These are phyloP conservation scores for Mycena capillaripes DNA, from an alignment of 768 basidiomycete genomes.

Conservation along the genomic window DNA sequence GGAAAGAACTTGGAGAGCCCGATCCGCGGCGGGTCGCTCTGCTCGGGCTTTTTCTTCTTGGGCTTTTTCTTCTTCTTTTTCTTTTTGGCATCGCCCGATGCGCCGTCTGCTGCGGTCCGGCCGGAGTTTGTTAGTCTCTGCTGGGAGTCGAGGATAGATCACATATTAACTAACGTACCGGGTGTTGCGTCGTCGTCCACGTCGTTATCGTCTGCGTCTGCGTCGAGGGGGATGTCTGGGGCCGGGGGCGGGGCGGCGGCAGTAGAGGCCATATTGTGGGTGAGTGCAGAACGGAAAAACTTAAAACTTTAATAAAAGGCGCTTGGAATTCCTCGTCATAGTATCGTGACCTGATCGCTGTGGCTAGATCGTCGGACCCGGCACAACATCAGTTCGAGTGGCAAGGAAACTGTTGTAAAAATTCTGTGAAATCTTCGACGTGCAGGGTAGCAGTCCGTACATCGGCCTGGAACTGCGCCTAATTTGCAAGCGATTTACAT, in stretches of 20 bases:
- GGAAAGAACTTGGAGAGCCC: slow-evolving; percentile 92
- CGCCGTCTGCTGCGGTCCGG: slow-evolving; percentile 26
- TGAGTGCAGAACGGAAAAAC: not conserved
- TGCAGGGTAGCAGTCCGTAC: no score
- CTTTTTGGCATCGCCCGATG: slow-evolving; percentile 70
- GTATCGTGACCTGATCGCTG: slow-evolving; percentile 10
- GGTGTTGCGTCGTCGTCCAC: slow-evolving; percentile 33
- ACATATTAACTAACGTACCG: not conserved
- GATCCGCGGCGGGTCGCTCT: slow-evolving; percentile 93
- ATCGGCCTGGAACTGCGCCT: no score
- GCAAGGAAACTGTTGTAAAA: not conserved
- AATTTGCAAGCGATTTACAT: not conserved
- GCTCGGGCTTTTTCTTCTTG: slow-evolving; percentile 86
- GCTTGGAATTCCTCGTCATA: not conserved
- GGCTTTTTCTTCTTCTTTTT: slow-evolving; percentile 97
- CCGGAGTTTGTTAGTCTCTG: not conserved
- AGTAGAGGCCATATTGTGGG: not conserved
- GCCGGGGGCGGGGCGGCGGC: not conserved
- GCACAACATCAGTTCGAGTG: no score
- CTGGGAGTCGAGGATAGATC: not conserved
- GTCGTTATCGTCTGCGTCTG: slow-evolving; percentile 26
- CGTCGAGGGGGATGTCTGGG: slow-evolving; percentile 11
- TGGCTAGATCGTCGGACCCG: no score
- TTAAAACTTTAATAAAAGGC: no score
- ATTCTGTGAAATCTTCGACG: no score